Evolutionary conservation across 129 eudicot species (phyloP), one percentile per base, ranked within the genome.

Genomic region (Tagetes erecta): DNA sequence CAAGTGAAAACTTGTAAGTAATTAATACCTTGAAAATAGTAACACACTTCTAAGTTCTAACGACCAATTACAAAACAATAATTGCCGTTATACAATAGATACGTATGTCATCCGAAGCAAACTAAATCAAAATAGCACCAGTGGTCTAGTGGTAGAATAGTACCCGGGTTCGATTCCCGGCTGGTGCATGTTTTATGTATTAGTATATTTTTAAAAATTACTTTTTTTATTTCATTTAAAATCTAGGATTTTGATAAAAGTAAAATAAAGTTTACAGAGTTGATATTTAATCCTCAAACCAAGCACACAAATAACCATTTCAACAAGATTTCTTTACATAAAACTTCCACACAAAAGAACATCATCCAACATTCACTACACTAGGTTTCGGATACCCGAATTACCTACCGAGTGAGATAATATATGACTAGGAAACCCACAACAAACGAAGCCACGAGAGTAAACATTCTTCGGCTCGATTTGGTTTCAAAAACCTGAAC

Each of bases 91-190:
- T 20, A 0, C 27, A 20, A 20, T 20, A 0, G 27, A 20, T 20
- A 20, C 27, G 0, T 20, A 20, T 20, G 27, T 20, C 27, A 20
- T 20, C 27, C 27, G 27, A 20, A 20, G 27, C 27, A 42, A 44
- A 6, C 1, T 20, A 20, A 1, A 2, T 0, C 20, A 60, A 0
- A 40, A 42, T 30, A 73, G 96, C 95, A 88, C 95, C 95, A 91
- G 97, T 92, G 97, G 97, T 86, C 97, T 88, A 88, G 96, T 92
- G 97, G 97, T 89, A 87, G 90, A 91, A 88, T 88, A 91, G 92
- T 91, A 91, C 92, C 97, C 92, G 95, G 93, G 89, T 90, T 90
- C 91, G 86, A 90, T 90, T 90, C 96, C 93, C 90, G 96, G 93
- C 96, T 87, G 93, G 91, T 87, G 96, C 96, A 89, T 9, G 0